These are phyloP conservation scores for Kuraishia cidri DNA, from an alignment of 805 yeast genomes.

Conservation along the genomic window DNA sequence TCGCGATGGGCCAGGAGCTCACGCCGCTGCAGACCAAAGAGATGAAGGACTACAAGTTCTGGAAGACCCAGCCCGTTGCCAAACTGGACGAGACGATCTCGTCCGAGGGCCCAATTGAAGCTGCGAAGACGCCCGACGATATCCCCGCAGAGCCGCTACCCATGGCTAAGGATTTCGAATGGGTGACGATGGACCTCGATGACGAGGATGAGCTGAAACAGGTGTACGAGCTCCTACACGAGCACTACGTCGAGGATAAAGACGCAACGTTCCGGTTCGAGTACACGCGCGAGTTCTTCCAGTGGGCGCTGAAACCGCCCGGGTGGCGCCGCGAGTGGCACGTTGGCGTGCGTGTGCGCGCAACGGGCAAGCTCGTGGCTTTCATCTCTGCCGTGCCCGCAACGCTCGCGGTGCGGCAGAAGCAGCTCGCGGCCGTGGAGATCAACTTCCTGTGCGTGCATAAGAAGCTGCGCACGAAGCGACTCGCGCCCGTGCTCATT, in stretches of 20 bases:
- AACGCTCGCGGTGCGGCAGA: conserved; percentile 44
- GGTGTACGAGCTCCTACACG: conserved; percentile 71
- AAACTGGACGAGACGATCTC: conserved; percentile 58
- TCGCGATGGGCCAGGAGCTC: conserved; percentile 44
- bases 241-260: conserved; percentile 90
- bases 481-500: conserved; percentile 90
- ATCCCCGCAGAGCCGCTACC: conserved; percentile 66
- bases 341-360: conserved; percentile 83
- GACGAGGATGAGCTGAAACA: conserved; percentile 55
- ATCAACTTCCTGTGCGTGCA: conserved; percentile 93
- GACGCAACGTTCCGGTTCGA: conserved; percentile 90
- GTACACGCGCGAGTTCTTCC: conserved; percentile 72
- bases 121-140: conserved; percentile 56
- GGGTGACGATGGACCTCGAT: conserved; percentile 71
- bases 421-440: conserved; percentile 58
- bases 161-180: conserved; percentile 73
- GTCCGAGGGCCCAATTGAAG: conserved; percentile 78
- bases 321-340: conserved; percentile 89
- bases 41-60: conserved; percentile 88
- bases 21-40: conserved; percentile 53
- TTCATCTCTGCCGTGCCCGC: conserved; percentile 90
- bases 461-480: conserved; percentile 85
- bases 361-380: conserved; percentile 73
- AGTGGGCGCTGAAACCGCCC: conserved; percentile 93
- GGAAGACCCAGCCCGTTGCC: conserved; percentile 97